These are phyloP conservation scores for Ceriops decandra DNA, from an alignment of 345 rosid genomes.

Conservation along the genomic window DNA sequence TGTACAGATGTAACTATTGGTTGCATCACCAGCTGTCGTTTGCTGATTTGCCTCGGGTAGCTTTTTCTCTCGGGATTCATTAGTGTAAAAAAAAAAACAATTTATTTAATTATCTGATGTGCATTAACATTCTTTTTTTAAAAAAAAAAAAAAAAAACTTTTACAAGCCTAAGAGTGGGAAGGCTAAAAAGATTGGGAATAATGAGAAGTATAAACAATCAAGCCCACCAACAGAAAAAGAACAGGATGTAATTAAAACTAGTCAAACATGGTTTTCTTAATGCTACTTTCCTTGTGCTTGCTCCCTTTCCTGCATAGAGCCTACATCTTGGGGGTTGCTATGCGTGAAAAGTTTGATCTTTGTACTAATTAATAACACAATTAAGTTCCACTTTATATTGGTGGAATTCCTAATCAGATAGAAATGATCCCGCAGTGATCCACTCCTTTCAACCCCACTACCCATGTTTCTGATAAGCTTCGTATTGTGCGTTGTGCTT, in stretches of 20 bases:
- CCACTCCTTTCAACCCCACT: constrained; percentile 10
- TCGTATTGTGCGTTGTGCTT: not conserved
- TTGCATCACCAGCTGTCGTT: not conserved
- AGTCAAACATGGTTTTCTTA: constrained; percentile 22
- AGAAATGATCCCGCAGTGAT: not conserved
- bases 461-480: constrained; percentile 11
- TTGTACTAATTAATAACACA: not conserved
- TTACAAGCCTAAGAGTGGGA: too few species aligned
- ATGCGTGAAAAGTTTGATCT: not conserved
- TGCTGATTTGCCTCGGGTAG: not conserved
- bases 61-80: not conserved
- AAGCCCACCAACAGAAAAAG: not conserved
- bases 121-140: too few species aligned
- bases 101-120: too few species aligned
- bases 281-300: not conserved
- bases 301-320: not conserved
- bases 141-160: too few species aligned
- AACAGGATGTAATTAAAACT: not conserved
- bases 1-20: not conserved
- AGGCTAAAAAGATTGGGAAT: too few species aligned
- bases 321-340: constrained; percentile 8
- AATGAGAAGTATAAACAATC: not conserved
- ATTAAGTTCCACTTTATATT: constrained; percentile 21
- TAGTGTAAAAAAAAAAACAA: not conserved
- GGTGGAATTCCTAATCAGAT: constrained; percentile 34